Evolutionary conservation across 306 rosid genomes (phyloP).

Genomic region (Citrullus colocynthis): DNA sequence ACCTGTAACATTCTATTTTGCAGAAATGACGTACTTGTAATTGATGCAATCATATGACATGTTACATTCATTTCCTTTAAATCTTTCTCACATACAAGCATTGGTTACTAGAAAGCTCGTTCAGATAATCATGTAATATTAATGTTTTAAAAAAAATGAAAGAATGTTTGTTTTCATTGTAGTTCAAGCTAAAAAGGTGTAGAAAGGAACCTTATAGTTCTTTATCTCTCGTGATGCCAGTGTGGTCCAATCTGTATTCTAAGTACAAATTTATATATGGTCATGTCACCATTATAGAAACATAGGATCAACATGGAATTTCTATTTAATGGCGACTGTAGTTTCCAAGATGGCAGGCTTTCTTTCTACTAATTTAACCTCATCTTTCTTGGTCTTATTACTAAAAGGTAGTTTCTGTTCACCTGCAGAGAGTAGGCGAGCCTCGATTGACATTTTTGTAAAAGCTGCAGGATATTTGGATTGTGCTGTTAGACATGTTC

Average conservation of each 20-base stretch:
- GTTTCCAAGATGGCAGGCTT: not conserved
- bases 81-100: not conserved
- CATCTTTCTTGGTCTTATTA: not conserved
- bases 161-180: not conserved
- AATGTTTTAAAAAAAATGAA: not conserved
- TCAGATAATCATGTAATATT: not conserved
- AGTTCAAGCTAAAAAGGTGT: not conserved
- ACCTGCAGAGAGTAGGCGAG: constrained; percentile 68
- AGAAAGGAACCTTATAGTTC: not conserved
- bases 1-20: not conserved
- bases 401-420: constrained; percentile 9
- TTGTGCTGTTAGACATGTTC: constrained; percentile 86
- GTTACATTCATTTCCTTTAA: not conserved
- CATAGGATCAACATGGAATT: not conserved
- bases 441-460: constrained; percentile 71
- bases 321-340: not conserved
- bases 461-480: constrained; percentile 93
- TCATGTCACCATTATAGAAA: too few species aligned
- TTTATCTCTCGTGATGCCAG: not conserved
- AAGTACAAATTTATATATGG: too few species aligned
- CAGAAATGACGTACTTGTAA: not conserved
- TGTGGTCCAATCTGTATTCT: not conserved
- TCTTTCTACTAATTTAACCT: not conserved
- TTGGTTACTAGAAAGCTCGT: not conserved
- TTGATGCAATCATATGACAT: not conserved